A percentile compares a stretch with the other conserved stretches of the same genome.
Conservation (phyloP, 305 asterid genomes). For the Fraxinus sp. region DNA sequence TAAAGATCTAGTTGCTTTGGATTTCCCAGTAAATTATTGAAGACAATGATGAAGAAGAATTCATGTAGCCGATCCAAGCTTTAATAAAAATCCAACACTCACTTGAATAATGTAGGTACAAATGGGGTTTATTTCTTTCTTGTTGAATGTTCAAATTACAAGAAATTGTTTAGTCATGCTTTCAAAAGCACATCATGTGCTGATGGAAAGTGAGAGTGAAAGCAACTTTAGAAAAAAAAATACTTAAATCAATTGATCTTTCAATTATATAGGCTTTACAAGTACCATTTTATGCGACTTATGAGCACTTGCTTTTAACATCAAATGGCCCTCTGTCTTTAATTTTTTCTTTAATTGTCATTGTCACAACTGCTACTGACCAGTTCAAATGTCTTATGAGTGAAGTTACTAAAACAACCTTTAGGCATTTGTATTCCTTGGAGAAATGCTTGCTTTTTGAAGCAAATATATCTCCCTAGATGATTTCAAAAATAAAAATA, state of each 20-base stretch:
- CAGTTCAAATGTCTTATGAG: slow-evolving; percentile 36
- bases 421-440: slow-evolving; percentile 15
- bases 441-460: background rate
- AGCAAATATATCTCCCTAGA: background rate
- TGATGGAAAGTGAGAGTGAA: slow-evolving; percentile 44
- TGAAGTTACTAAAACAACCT: slow-evolving; percentile 11
- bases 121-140: slow-evolving; percentile 17
- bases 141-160: slow-evolving; percentile 28
- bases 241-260: slow-evolving; percentile 29
- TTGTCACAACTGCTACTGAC: slow-evolving; percentile 43
- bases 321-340: slow-evolving; percentile 24
- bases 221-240: slow-evolving; percentile 35
- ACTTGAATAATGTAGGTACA: slow-evolving; percentile 36
- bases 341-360: slow-evolving; percentile 36
- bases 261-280: slow-evolving; percentile 38
- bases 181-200: slow-evolving; percentile 59
- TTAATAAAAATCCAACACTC: slow-evolving; percentile 32
- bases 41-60: background rate
- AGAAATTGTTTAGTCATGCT: slow-evolving; percentile 32
- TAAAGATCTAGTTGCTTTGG: background rate
- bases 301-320: slow-evolving; percentile 22
- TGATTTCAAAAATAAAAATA: background rate
- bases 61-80: slow-evolving; percentile 17
- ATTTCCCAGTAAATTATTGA: background rate
- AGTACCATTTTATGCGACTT: slow-evolving; percentile 38